phyloP scores from a whole-genome alignment of 805 yeast species.

The Candida pseudoglaebosa region DNA sequence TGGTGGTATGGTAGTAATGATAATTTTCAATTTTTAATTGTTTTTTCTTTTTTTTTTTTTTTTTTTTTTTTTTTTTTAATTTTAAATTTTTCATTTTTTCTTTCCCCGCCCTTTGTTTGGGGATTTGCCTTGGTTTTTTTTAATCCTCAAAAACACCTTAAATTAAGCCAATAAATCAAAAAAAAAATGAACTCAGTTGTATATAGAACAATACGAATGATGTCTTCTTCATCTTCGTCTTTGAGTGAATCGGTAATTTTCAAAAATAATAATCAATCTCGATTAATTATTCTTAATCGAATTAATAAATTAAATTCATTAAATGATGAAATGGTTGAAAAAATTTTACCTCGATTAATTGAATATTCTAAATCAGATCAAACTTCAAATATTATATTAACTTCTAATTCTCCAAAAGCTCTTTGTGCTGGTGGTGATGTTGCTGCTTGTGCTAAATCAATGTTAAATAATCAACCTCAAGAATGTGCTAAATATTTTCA shows the following conservation, averaged over 20 bases:
- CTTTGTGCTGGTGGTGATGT: slow-evolving; percentile 98
- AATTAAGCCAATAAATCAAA: too few species aligned
- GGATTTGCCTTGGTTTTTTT: too few species aligned
- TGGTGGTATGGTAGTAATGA: too few species aligned
- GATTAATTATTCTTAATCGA: slow-evolving; percentile 75
- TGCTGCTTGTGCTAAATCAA: slow-evolving; percentile 66
- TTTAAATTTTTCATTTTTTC: too few species aligned
- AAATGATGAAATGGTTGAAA: slow-evolving; percentile 67
- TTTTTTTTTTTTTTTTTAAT: too few species aligned
- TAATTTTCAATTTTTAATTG: too few species aligned
- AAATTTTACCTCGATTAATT: slow-evolving; percentile 65
- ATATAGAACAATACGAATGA: not conserved
- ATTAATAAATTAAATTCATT: slow-evolving; percentile 82
- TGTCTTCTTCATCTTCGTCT: not conserved
- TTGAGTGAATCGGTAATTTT: slow-evolving; percentile 55
- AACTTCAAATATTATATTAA: slow-evolving; percentile 63
- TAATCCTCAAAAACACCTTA: too few species aligned
- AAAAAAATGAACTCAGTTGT: too few species aligned
- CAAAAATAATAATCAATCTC: slow-evolving; percentile 56
- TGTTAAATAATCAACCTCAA: slow-evolving; percentile 41
- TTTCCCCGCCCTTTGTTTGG: too few species aligned
- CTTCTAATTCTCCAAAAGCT: slow-evolving; percentile 62
- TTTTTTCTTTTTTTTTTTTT: too few species aligned
- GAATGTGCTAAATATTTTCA: slow-evolving; percentile 66
- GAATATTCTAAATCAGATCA: slow-evolving; percentile 72